Evolutionary conservation across 352 stramenopile species (phyloP).

Genomic region (Thraustochytrium sp.): DNA sequence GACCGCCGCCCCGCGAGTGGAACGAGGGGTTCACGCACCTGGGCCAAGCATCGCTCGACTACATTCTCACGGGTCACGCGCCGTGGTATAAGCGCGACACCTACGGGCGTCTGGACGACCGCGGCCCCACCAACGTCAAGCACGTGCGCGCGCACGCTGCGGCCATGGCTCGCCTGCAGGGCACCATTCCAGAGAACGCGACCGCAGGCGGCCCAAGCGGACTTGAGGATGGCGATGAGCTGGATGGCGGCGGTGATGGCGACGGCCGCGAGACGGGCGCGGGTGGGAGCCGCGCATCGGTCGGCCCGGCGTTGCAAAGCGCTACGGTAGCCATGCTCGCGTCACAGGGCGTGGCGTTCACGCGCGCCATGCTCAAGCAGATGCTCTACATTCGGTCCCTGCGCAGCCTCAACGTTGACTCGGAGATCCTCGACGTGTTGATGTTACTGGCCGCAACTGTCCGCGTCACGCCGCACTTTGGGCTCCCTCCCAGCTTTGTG

Average conservation of each 20-base stretch:
- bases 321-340: background rate
- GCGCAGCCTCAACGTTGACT: background rate
- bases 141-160: background rate
- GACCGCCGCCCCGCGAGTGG: background rate
- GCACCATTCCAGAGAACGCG: too few relatives aligned
- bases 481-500: background rate
- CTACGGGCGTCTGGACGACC: background rate
- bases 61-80: background rate
- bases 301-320: too few relatives aligned
- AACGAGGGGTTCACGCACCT: background rate
- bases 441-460: background rate
- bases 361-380: background rate
- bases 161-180: too few relatives aligned
- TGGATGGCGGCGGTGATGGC: background rate
- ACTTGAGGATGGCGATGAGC: too few relatives aligned
- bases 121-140: background rate
- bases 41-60: background rate
- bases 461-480: background rate
- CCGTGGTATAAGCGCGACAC: conserved; percentile 14
- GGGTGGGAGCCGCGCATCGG: background rate
- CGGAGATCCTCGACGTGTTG: background rate
- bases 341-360: background rate
- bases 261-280: background rate
- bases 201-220: too few relatives aligned
- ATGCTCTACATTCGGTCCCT: conserved; percentile 7